A percentile compares a stretch with the other conserved stretches of the same genome.
Conservation (phyloP, 228 moss, liverwort and hornwort species). For the Sphagnum fallax region DNA sequence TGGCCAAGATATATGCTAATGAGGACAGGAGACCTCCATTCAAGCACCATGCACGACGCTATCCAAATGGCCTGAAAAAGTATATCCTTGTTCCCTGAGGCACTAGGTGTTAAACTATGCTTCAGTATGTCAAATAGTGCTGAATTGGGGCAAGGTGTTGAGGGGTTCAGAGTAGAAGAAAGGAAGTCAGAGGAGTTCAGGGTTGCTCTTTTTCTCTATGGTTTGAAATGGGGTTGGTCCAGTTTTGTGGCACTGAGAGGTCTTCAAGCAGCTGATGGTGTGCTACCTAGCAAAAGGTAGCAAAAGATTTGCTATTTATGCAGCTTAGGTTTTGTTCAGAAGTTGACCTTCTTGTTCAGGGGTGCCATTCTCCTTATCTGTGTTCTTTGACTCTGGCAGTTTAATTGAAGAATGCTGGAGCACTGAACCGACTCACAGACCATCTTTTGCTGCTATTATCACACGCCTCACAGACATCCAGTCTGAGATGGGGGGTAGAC, state of each 20-base stretch:
- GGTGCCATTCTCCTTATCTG: not conserved
- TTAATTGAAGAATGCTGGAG: conserved; percentile 46
- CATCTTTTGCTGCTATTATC: conserved; percentile 28
- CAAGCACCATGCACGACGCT: conserved; percentile 31
- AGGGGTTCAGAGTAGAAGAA: not conserved
- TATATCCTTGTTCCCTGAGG: conserved; percentile 8
- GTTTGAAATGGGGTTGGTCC: not conserved
- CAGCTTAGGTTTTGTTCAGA: not conserved
- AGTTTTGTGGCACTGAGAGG: too few relatives aligned
- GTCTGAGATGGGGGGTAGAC: conserved; percentile 7
- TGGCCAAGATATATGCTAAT: conserved; percentile 25
- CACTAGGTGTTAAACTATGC: not conserved
- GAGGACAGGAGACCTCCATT: conserved; percentile 36
- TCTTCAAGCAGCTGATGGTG: too few relatives aligned
- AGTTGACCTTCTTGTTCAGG: not conserved
- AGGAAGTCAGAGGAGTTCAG: not conserved
- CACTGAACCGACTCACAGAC: conserved; percentile 17
- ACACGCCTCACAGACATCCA: conserved; percentile 16
- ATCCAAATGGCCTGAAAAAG: conserved; percentile 40
- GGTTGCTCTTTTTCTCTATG: not conserved
- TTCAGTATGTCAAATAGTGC: not conserved
- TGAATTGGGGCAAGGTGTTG: not conserved
- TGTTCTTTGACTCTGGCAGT: conserved; percentile 8
- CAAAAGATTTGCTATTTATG: too few relatives aligned
- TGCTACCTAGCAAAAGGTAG: too few relatives aligned